These are phyloP conservation scores for Fusarium sp. DNA, from an alignment of 2,329 filamentous ascomycete genomes.

Conservation along the genomic window DNA sequence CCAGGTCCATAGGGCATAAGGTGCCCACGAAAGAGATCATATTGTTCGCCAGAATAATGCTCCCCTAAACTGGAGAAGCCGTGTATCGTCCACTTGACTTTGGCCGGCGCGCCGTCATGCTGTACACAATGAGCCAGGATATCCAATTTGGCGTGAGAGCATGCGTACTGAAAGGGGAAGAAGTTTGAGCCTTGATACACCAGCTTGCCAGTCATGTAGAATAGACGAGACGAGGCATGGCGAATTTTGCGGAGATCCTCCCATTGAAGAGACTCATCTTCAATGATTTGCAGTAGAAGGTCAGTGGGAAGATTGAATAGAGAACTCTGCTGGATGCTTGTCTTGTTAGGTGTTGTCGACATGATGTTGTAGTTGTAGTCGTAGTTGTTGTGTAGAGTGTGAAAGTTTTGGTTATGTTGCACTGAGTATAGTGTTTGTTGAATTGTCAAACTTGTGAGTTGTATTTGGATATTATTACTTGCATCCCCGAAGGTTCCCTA, in stretches of 20 bases:
- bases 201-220: neutral
- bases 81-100: neutral
- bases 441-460: neutral
- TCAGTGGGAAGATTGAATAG: neutral
- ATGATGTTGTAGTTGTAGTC: neutral
- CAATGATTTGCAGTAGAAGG: neutral
- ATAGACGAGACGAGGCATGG: neutral
- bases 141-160: neutral
- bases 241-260: neutral
- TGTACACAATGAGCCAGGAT: neutral
- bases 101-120: neutral
- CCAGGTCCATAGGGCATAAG: neutral
- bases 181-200: neutral
- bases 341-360: neutral
- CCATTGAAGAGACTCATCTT: neutral
- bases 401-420: neutral
- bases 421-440: neutral
- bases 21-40: no score
- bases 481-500: neutral
- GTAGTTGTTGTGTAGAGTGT: neutral
- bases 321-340: neutral
- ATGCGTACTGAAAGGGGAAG: neutral
- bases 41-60: no score
- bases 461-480: neutral
- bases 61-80: no score